Evolutionary conservation across 495 filamentous ascomycete genomes (phyloP), one percentile per base, ranked within the genome.

Genomic region (Pyrenopolyporus hunteri): DNA sequence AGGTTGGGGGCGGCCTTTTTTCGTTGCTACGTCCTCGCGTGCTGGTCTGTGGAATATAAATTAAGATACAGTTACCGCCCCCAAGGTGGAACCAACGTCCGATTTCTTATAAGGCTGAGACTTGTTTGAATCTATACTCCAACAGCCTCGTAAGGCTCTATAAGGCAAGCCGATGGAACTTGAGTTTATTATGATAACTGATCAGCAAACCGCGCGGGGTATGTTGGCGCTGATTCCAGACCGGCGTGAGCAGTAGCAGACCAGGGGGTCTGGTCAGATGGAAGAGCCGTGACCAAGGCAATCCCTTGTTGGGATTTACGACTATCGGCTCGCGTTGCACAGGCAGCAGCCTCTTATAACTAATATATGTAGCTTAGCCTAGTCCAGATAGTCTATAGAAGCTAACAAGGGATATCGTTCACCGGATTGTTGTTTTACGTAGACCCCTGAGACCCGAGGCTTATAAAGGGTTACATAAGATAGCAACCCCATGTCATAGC

Each of bases 41-140:
- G 29, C 14, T 19, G n/a, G n/a, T n/a, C 11, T 46, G 33, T 32
- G 22, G 17, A 46, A 47, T 60, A 39, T 9, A 17, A 39, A 39
- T 1, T 39, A 19, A 2, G 3, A 20, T 23, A 22, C 8, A 11
- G 2, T 42, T 42, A 63, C 60, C 54, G 61, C 61, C 61, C 50
- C 56, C 56, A 60, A 60, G 47, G 62, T 57, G 62, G 62, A 39
- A 60, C 62, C 51, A 46, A 60, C 57, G 45, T 60, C 45, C 23
- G 44, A 31, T 29, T 52, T 65, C 9, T 52, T 37, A 40, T 65
- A 65, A 65, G 62, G 62, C 62, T 65, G 62, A 65, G 51, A 52
- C 45, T 25, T 36, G 47, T 59, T 43, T 35, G 46, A 48, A 25
- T 55, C n/a, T 36, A 22, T 22, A 63, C 33, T 51, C 16, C 16